Evolutionary conservation across 192 early-diverging fungal species (phyloP).

Genomic region (Glomus cerebriforme): DNA sequence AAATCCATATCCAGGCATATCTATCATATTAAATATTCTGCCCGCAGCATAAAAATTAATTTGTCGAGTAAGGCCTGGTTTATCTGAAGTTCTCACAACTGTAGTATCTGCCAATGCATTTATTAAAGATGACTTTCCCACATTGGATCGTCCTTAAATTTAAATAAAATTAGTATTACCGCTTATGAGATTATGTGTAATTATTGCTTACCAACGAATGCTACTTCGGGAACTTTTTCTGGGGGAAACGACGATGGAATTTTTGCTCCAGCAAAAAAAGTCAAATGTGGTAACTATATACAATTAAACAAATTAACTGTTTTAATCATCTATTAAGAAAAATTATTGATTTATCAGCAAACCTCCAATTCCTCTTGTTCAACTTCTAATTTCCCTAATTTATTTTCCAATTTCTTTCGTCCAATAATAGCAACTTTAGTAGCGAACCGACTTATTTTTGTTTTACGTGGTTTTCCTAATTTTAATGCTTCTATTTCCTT

Average conservation of each 20-base stretch:
- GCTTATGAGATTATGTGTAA: background rate
- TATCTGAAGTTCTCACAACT: conserved; percentile 65
- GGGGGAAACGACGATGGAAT: conserved; percentile 41
- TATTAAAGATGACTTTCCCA: conserved; percentile 78
- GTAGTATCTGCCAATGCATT: conserved; percentile 65
- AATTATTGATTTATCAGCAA: background rate
- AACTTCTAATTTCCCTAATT: background rate
- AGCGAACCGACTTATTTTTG: background rate
- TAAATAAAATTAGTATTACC: background rate
- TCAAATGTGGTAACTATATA: conserved; percentile 41
- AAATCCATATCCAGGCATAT: conserved; percentile 87
- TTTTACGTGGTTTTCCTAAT: background rate
- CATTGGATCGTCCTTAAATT: conserved; percentile 66
- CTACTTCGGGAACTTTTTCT: conserved; percentile 39
- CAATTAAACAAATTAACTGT: background rate
- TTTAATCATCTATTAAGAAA: background rate
- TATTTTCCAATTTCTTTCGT: conserved; percentile 19
- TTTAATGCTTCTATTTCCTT: conserved; percentile 15
- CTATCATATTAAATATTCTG: conserved; percentile 64
- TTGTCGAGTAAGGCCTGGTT: conserved; percentile 79
- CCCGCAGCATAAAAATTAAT: conserved; percentile 76
- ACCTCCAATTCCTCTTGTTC: conserved; percentile 26
- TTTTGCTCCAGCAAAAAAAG: conserved; percentile 51
- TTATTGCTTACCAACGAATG: conserved; percentile 43
- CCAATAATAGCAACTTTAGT: conserved; percentile 12